Evolutionary conservation across 441 rosid genomes (phyloP), one percentile per base, ranked within the genome.

Genomic region (Oxalis stricta): DNA sequence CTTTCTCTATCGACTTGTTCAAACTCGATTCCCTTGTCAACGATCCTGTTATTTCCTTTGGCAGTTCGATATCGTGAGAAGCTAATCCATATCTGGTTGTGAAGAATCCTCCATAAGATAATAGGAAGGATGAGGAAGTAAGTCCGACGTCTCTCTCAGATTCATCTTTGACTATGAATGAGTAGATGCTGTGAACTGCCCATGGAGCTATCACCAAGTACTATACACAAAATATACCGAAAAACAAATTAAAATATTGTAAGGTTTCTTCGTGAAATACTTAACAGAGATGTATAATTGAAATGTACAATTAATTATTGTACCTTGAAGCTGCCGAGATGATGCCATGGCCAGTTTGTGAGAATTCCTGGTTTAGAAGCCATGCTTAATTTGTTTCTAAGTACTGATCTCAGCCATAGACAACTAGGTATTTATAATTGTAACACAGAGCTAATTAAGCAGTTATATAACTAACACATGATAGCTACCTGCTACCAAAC

Each of bases 61-160:
- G 80, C 69, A 0, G 77, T 73, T 10, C 52, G 52, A 48, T 75
- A 48, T 18, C 94, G 86, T 23, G 84, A 75, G 20, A 71, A 24
- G 5, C 74, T 58, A 28, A 79, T 75, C 94, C 94, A 79, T 5
- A 77, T 50, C 43, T 70, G 82, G 48, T 75, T 62, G 53, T 83
- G 86, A 14, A 79, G 52, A 20, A 67, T 21, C 46, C 89, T 65
- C 33, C 38, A 7, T 41, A 79, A 52, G 14, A 83, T 36, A 40
- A 63, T 53, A 0, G 83, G 79, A 30, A 75, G 44, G 21, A 75
- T 14, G 20, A 79, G 48, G 10, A 65, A 51, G 55, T 51, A 31
- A 18, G 16, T 42, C 15, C 68, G 17, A n/a, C n/a, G 50, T 76
- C 68, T 38, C 57, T 58, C 43, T 63, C 70, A 0, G 36, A 49